phyloP scores from a whole-genome alignment of 345 rosid species.

The Linum tenue region DNA sequence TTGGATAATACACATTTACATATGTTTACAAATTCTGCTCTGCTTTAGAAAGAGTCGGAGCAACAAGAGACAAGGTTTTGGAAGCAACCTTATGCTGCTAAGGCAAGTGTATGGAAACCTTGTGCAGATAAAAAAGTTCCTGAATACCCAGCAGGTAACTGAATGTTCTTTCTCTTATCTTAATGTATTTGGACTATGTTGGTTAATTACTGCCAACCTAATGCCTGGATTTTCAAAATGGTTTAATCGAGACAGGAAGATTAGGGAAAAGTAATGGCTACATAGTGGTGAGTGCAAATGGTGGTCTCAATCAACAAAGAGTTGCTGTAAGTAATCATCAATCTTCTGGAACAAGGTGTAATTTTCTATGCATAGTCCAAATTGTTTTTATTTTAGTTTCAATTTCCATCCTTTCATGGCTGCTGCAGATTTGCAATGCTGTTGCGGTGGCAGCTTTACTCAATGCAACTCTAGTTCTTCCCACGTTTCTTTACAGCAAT shows the following conservation, averaged over 20 bases:
- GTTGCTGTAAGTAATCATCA: slow-evolving; percentile 61
- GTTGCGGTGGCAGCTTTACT: slow-evolving; percentile 73
- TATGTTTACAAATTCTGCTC: slow-evolving; percentile 7
- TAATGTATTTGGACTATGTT: not conserved
- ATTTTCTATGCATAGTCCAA: not conserved
- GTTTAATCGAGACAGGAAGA: slow-evolving; percentile 31
- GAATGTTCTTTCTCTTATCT: not conserved
- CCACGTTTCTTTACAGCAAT: slow-evolving; percentile 85
- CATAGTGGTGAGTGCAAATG: slow-evolving; percentile 75
- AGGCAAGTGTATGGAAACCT: slow-evolving; percentile 67
- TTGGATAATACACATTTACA: not conserved
- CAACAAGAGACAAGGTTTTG: slow-evolving; percentile 33
- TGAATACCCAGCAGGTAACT: slow-evolving; percentile 22
- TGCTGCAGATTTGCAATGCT: slow-evolving; percentile 68
- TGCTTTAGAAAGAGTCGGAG: slow-evolving; percentile 47
- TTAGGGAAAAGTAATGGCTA: slow-evolving; percentile 48
- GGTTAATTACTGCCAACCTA: not conserved
- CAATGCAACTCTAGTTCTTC: slow-evolving; percentile 68
- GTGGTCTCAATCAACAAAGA: slow-evolving; percentile 92
- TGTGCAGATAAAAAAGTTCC: slow-evolving; percentile 45
- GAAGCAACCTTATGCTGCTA: slow-evolving; percentile 38
- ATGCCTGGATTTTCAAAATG: not conserved
- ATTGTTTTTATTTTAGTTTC: too few species aligned
- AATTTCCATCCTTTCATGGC: too few species aligned
- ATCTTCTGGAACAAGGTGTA: not conserved